phyloP scores from a whole-genome alignment of 305 asterid genomes.

The Stenogyne calaminthoides region DNA sequence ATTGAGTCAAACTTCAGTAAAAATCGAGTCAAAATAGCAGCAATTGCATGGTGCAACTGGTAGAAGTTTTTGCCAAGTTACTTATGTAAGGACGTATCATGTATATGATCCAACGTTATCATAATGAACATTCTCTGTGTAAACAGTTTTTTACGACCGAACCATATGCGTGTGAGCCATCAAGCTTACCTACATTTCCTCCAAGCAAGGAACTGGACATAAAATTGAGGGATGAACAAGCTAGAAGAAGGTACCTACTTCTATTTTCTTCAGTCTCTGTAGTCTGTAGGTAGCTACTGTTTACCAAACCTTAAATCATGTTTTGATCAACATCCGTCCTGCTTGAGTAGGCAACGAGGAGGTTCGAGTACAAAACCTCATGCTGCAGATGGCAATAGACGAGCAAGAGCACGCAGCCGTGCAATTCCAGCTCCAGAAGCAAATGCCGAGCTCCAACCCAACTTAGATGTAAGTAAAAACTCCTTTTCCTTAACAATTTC shows the following conservation, averaged over 20 bases:
- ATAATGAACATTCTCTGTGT: background rate
- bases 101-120: background rate
- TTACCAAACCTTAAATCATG: constrained; percentile 13
- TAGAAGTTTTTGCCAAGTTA: background rate
- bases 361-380: constrained; percentile 59
- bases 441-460: constrained; percentile 91
- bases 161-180: constrained; percentile 89
- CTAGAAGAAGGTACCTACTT: constrained; percentile 69
- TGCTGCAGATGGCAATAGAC: constrained; percentile 58
- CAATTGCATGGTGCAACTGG: background rate
- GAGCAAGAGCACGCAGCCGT: constrained; percentile 66
- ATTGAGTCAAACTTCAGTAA: background rate
- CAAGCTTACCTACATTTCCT: constrained; percentile 85
- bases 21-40: background rate
- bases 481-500: background rate
- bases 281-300: background rate
- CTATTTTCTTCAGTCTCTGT: constrained; percentile 22
- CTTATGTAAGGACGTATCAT: background rate
- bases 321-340: constrained; percentile 27
- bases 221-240: constrained; percentile 86
- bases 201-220: constrained; percentile 98
- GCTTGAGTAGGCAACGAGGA: constrained; percentile 62
- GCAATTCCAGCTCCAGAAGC: constrained; percentile 98
- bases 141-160: constrained; percentile 75
- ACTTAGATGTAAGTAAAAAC: constrained; percentile 73